Evolutionary conservation across 2,329 filamentous ascomycete genomes (phyloP), one percentile per base, ranked within the genome.

Genomic region (Trichoderma semiorbis): DNA sequence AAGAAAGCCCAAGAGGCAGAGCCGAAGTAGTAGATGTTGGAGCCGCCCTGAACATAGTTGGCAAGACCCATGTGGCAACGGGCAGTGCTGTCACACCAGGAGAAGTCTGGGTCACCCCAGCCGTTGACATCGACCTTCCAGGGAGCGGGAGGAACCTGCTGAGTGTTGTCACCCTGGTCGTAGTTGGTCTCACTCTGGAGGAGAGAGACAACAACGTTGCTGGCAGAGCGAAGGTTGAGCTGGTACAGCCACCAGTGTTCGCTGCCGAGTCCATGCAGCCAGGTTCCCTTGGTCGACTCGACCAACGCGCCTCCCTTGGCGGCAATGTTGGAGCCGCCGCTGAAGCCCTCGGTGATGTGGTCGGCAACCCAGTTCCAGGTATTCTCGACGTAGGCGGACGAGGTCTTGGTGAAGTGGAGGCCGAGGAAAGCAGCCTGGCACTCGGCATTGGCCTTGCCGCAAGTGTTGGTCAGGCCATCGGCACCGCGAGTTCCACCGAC

Each of bases 171-270:
- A 28, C 76, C 77, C 69, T 78, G 77, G n/a, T 78, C 75, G 63
- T 79, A 79, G 75, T 87, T 87, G 10, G 87, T 88, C 78, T 89
- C 87, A 63, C 82, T 83, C 78, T 89, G 86, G 71, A 86, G 81
- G 76, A 88, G 76, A 14, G 82, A 82, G n/a, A 86, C 80, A 71
- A 87, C 81, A 6, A 89, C 83, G 72, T 87, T 87, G 68, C 81
- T 76, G 1, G 86, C 86, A 30, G 80, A 78, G 58, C 82, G 80
- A 66, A 89, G 78, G 73, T 88, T 86, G 74, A 88, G 85, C 78
- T 90, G 86, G 79, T 90, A 90, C 63, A 90, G 78, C 77, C 85
- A 85, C 79, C 84, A 85, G 77, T 90, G 88, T 80, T 90, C 88
- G 65, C 83, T 85, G 3, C 87, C 85, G 60, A 78, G 69, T 6